Base-by-base conservation (phyloP, 1,139 yeast species). In the Sugiyamaella xylanicola region DNA sequence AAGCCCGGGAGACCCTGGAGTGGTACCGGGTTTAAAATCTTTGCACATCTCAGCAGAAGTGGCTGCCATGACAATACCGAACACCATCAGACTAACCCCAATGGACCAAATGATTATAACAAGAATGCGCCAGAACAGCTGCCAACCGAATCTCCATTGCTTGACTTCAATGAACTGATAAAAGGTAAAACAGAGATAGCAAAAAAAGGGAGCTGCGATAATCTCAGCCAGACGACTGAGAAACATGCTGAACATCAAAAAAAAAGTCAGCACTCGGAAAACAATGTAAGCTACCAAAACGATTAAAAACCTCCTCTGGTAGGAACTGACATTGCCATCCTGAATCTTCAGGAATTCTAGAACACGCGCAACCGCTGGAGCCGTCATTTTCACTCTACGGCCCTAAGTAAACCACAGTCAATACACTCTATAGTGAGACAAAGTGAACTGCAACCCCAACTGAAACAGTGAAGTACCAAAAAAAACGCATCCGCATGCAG, bases 81-180 rank as follows among this genome's bases (percentile, higher is more conserved):
- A 32, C n/a, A 29, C 35, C 3, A 9, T 17, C 17, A 21, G 11
- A 8, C 20, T 16, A 17, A 45, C 17, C 7, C 42, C 9, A 11
- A 25, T 22, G 11, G 25, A 17, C 51, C 51, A 48, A 7, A 27
- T 19, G 39, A 48, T 16, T 13, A 48, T 19, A n/a, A 25, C 51
- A 2, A 39, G 15, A 2, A 37, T 37, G 11, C 51, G 35, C 43
- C 44, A 48, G 37, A 48, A 48, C 5, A 48, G 16, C 36, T 37
- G 44, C 51, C 51, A 48, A 8, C 44, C 51, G 35, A 4, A 39
- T 25, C 16, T 48, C 51, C 51, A 48, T 8, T 40, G 15, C 22
- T 48, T 48, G 22, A 25, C 51, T 29, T 48, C 43, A 15, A 48
- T 48, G 13, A 37, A 39, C 25, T 48, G 51, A 39, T 48, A 48